Evolutionary conservation across 2,329 filamentous ascomycete genomes (phyloP).

Genomic region (Cyphellophora attinorum): DNA sequence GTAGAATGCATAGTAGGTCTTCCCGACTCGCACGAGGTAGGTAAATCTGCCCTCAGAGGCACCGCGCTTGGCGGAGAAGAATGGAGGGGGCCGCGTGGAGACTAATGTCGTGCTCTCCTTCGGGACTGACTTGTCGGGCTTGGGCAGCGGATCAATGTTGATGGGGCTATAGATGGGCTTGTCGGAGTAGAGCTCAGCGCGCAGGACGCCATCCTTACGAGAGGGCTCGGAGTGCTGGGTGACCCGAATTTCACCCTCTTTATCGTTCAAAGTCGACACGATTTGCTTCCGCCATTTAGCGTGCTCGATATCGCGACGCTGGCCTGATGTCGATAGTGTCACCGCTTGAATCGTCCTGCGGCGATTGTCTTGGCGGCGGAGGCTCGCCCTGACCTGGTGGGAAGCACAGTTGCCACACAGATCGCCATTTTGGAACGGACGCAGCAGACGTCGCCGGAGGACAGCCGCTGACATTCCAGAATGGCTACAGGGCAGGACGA

Average conservation of each 20-base stretch:
- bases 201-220: not conserved
- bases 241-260: not conserved
- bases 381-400: no score
- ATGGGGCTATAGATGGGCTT: constrained; percentile 1
- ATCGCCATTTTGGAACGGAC: not conserved
- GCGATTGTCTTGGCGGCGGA: no score
- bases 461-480: not conserved
- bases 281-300: not conserved
- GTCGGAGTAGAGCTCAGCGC: not conserved
- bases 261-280: not conserved
- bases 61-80: not conserved
- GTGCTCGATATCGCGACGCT: not conserved
- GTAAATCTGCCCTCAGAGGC: not conserved
- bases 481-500: no score
- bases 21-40: constrained; percentile 56
- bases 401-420: not conserved
- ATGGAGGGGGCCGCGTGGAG: not conserved
- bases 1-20: constrained; percentile 77
- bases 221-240: not conserved
- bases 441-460: not conserved
- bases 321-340: not conserved
- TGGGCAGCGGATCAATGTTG: not conserved
- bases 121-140: constrained; percentile 1
- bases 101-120: not conserved
- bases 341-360: no score